These are phyloP conservation scores for Aspergillus sclerotioniger DNA, from an alignment of 495 filamentous ascomycete genomes.

Conservation along the genomic window DNA sequence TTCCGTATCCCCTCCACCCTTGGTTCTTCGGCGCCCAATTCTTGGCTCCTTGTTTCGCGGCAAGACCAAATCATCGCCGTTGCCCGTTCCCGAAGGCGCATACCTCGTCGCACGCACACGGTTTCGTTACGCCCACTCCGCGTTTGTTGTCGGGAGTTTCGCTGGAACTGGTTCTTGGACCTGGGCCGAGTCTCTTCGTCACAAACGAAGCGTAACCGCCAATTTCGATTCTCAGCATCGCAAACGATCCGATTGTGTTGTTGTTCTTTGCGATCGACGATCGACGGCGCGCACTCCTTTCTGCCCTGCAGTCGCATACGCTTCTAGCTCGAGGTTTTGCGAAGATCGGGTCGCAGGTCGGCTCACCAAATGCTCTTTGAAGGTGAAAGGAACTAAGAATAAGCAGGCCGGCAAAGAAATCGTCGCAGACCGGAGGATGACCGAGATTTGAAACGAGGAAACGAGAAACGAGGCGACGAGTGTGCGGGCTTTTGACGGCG, in stretches of 20 bases:
- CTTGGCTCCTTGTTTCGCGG: slow-evolving; percentile 14
- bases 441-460: slow-evolving; percentile 26
- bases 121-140: slow-evolving; percentile 21
- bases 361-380: slow-evolving; percentile 22
- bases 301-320: slow-evolving; percentile 7
- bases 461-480: slow-evolving; percentile 23
- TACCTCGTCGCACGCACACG: slow-evolving; percentile 20
- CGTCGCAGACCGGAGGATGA: slow-evolving; percentile 33
- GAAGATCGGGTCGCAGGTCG: slow-evolving; percentile 36
- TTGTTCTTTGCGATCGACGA: slow-evolving; percentile 9
- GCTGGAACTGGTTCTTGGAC: slow-evolving; percentile 12
- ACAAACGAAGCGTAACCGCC: neutral
- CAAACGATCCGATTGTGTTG: slow-evolving; percentile 2
- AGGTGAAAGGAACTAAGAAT: slow-evolving; percentile 1
- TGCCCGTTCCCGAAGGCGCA: slow-evolving; percentile 13
- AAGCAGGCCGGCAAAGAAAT: neutral
- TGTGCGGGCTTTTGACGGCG: slow-evolving; percentile 29
- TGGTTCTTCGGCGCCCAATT: neutral
- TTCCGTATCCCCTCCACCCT: neutral
- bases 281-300: slow-evolving; percentile 12
- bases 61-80: slow-evolving; percentile 8
- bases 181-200: neutral
- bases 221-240: neutral
- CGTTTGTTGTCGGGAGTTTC: slow-evolving; percentile 22
- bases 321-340: slow-evolving; percentile 12